Evolutionary conservation across 176 grass and related monocot genomes (phyloP).

Genomic region (Coix lacrymajobi): DNA sequence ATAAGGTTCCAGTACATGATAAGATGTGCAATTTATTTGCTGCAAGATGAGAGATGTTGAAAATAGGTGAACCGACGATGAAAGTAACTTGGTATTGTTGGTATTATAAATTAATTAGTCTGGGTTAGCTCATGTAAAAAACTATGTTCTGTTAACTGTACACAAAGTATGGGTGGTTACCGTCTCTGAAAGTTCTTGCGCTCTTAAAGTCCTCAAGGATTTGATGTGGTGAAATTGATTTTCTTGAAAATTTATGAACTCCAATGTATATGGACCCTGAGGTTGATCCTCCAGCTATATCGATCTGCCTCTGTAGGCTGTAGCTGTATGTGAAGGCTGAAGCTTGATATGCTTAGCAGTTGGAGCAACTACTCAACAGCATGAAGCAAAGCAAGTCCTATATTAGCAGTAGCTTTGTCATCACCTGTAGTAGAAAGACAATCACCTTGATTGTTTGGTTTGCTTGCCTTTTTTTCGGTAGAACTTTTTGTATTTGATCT

Average conservation of each 20-base stretch:
- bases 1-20: too few relatives aligned
- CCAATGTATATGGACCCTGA: background rate
- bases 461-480: background rate
- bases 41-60: background rate
- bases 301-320: background rate
- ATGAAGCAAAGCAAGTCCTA: background rate
- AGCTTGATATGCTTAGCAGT: background rate
- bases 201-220: background rate
- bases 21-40: too few relatives aligned
- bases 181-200: background rate
- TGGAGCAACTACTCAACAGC: background rate
- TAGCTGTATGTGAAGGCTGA: background rate
- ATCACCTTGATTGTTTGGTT: background rate
- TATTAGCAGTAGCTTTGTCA: too few relatives aligned
- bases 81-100: conserved; percentile 13
- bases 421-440: too few relatives aligned
- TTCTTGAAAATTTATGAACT: background rate
- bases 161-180: background rate
- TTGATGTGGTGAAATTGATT: background rate
- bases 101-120: background rate
- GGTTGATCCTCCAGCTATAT: background rate
- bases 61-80: conserved; percentile 14
- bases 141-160: background rate
- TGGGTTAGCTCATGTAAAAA: background rate
- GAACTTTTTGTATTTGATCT: background rate